Conservation (phyloP, 164 flowering plant genomes). For the Houttuynia cordata region DNA sequence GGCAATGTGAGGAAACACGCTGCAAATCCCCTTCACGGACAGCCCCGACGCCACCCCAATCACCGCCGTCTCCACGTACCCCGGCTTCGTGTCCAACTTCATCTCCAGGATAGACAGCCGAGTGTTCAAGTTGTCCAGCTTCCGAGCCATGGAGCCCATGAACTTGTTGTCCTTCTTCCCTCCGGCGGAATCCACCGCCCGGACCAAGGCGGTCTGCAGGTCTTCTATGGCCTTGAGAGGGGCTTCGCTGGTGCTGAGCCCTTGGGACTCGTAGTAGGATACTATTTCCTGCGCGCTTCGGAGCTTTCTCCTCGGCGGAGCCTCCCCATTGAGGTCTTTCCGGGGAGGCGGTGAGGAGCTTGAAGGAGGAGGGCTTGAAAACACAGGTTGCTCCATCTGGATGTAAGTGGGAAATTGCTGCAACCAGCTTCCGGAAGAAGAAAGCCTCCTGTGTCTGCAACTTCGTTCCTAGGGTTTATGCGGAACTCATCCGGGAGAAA, state of each 20-base stretch:
- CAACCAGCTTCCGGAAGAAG: no score
- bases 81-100: slow-evolving; percentile 71
- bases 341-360: slow-evolving; percentile 5
- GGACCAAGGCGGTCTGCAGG: slow-evolving; percentile 41
- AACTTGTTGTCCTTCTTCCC: slow-evolving; percentile 28
- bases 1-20: slow-evolving; percentile 33
- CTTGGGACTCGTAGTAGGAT: slow-evolving; percentile 58
- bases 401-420: no score
- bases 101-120: slow-evolving; percentile 48
- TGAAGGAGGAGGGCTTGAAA: slow-evolving; percentile 8
- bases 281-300: slow-evolving; percentile 59
- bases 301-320: slow-evolving; percentile 17
- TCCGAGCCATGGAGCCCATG: slow-evolving; percentile 28
- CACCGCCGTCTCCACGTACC: slow-evolving; percentile 34
- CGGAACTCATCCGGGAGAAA: no score
- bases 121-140: slow-evolving; percentile 39
- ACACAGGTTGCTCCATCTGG: slow-evolving; percentile 16
- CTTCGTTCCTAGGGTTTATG: no score
- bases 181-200: slow-evolving; percentile 24
- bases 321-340: slow-evolving; percentile 1
- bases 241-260: slow-evolving; percentile 50
- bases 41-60: slow-evolving; percentile 58
- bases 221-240: slow-evolving; percentile 64
- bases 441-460: no score
- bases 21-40: slow-evolving; percentile 23